A percentile compares a stretch with the other conserved stretches of the same genome.
These are phyloP conservation scores for Lepiota brunneoincarnata DNA, from an alignment of 768 basidiomycete species.

Conservation along the genomic window DNA sequence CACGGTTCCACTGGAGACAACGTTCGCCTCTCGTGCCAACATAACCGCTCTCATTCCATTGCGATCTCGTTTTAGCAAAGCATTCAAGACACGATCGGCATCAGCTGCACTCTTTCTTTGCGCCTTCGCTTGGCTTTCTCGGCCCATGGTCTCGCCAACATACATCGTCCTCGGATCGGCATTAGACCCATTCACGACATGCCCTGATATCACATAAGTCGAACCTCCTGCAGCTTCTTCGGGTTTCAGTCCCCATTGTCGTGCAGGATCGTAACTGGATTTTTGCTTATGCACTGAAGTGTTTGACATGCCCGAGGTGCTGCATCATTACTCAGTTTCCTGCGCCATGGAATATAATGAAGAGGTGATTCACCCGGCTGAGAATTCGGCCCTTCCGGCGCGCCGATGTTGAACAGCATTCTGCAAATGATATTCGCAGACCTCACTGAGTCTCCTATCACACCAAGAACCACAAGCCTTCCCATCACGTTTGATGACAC, in stretches of 20 bases:
- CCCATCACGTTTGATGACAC: constrained; percentile 74
- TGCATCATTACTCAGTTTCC: constrained; percentile 23
- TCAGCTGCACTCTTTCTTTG: constrained; percentile 60
- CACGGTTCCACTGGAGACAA: constrained; percentile 16
- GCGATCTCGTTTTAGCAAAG: constrained; percentile 60
- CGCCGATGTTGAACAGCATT: constrained; percentile 72
- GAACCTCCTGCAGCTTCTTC: constrained; percentile 36
- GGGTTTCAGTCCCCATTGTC: constrained; percentile 77
- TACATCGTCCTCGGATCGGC: constrained; percentile 44
- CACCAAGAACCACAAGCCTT: constrained; percentile 85
- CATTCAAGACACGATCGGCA: constrained; percentile 59
- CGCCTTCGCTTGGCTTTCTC: constrained; percentile 77
- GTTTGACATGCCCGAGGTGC: constrained; percentile 72
- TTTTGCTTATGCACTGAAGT: constrained; percentile 50
- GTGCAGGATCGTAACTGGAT: constrained; percentile 59
- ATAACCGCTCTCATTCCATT: constrained; percentile 66
- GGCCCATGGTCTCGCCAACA: constrained; percentile 68
- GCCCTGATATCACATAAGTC: constrained; percentile 83
- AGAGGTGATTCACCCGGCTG: constrained; percentile 58
- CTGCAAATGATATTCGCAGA: constrained; percentile 92
- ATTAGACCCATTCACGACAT: constrained; percentile 55
- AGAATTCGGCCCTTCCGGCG: constrained; percentile 83
- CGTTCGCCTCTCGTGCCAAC: constrained; percentile 48
- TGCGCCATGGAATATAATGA: neutral
- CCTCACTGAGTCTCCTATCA: constrained; percentile 81